These are phyloP conservation scores for Gossypium rotundifolium DNA, from an alignment of 345 rosid genomes.

Conservation along the genomic window DNA sequence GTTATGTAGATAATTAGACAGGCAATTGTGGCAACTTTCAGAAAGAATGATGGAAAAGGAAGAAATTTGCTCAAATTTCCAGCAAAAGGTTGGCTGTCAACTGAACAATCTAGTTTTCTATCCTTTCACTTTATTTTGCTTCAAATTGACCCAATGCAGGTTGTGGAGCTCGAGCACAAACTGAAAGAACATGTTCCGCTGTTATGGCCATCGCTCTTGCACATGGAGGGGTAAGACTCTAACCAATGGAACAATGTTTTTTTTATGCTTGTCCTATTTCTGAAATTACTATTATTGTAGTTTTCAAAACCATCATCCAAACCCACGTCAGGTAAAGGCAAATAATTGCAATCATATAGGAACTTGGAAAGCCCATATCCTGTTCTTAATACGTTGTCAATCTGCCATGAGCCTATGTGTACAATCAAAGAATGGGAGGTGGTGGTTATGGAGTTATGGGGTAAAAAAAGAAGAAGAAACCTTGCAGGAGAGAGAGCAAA, in stretches of 20 bases:
- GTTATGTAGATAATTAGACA: conserved; percentile 23
- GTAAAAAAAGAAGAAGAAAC: conserved; percentile 17
- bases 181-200: conserved; percentile 14
- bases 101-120: not conserved
- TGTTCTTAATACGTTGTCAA: conserved; percentile 44
- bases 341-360: conserved; percentile 54
- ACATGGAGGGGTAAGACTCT: too few species aligned
- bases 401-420: conserved; percentile 23
- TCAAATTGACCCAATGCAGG: conserved; percentile 13
- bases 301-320: conserved; percentile 32
- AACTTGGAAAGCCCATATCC: conserved; percentile 54
- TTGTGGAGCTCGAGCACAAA: conserved; percentile 26
- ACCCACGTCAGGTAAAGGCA: conserved; percentile 51
- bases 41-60: conserved; percentile 33
- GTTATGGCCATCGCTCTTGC: too few species aligned
- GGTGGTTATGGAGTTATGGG: too few species aligned
- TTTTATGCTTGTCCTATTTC: too few species aligned
- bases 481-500: conserved; percentile 93
- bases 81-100: conserved; percentile 27
- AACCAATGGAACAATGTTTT: too few species aligned
- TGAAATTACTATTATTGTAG: too few species aligned
- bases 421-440: not conserved
- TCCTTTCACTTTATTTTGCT: not conserved
- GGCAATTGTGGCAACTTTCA: conserved; percentile 30
- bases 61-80: conserved; percentile 25